These are phyloP conservation scores for Lepiota venenata DNA, from an alignment of 768 basidiomycete genomes.

Conservation along the genomic window DNA sequence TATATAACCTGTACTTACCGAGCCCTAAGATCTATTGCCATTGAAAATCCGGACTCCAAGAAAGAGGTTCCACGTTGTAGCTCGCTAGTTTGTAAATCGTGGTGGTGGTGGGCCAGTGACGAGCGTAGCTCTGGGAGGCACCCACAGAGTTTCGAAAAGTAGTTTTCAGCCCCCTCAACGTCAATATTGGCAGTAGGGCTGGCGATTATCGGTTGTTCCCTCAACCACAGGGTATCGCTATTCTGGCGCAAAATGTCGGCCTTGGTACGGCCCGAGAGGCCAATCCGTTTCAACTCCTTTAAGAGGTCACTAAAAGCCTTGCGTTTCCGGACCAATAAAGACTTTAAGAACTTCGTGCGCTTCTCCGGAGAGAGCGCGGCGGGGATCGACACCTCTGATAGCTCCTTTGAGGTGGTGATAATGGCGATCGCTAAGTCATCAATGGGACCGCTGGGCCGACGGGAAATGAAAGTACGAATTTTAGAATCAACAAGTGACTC, in stretches of 20 bases:
- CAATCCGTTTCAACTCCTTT: conserved; percentile 81
- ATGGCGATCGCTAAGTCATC: conserved; percentile 61
- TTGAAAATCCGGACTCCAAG: conserved; percentile 73
- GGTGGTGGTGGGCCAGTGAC: conserved; percentile 65
- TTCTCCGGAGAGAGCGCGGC: conserved; percentile 40
- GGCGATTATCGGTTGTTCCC: conserved; percentile 52
- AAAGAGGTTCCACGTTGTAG: conserved; percentile 74
- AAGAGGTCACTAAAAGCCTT: conserved; percentile 90
- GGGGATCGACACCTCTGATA: conserved; percentile 47
- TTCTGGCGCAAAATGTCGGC: conserved; percentile 63
- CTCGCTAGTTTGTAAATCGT: conserved; percentile 84
- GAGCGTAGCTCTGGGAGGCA: conserved; percentile 64
- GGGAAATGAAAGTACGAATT: conserved; percentile 40
- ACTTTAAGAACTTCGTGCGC: conserved; percentile 64
- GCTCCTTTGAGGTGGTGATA: conserved; percentile 54
- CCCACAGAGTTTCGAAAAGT: conserved; percentile 61
- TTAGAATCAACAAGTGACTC: conserved; percentile 36
- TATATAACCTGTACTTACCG: conserved; percentile 44
- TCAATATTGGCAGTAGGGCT: conserved; percentile 17
- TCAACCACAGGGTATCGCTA: conserved; percentile 54
- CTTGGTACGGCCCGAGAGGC: conserved; percentile 70
- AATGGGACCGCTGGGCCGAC: conserved; percentile 36
- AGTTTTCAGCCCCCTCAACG: conserved; percentile 49
- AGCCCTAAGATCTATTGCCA: conserved; percentile 59
- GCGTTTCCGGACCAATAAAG: conserved; percentile 75